Conservation (phyloP, 768 basidiomycete species). For the Tricholoma flavovirens region DNA sequence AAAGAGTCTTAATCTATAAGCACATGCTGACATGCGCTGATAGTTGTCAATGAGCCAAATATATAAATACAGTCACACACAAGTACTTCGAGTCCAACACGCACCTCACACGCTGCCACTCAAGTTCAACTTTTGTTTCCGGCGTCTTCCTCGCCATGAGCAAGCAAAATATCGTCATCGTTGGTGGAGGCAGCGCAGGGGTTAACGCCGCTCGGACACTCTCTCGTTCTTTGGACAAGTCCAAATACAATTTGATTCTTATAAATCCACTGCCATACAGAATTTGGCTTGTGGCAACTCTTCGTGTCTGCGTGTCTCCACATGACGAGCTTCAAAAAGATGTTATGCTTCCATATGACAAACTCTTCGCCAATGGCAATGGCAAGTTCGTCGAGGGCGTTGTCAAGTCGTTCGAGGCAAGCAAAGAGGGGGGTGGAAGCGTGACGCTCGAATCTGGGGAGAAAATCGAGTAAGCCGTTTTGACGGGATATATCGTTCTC, state of each 20-base stretch:
- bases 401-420: slow-evolving; percentile 27
- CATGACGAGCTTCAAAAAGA: slow-evolving; percentile 38
- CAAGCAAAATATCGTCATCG: slow-evolving; percentile 30
- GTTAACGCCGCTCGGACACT: slow-evolving; percentile 40
- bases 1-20: too few species aligned
- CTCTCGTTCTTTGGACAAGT: slow-evolving; percentile 41
- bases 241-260: slow-evolving; percentile 48
- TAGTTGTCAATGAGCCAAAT: too few species aligned
- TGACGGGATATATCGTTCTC: background rate
- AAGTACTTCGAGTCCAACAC: too few species aligned
- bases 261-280: slow-evolving; percentile 48
- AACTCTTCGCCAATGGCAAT: slow-evolving; percentile 43
- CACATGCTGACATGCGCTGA: too few species aligned
- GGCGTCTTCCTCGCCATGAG: slow-evolving; percentile 4
- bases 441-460: slow-evolving; percentile 51
- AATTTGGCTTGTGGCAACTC: slow-evolving; percentile 42
- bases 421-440: slow-evolving; percentile 33
- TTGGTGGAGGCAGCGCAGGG: slow-evolving; percentile 61
- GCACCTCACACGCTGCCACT: too few species aligned
- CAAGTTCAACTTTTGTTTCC: background rate
- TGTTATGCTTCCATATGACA: slow-evolving; percentile 49
- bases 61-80: too few species aligned
- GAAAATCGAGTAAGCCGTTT: slow-evolving; percentile 25
- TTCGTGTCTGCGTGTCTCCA: slow-evolving; percentile 48
- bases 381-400: slow-evolving; percentile 42